Evolutionary conservation across 225 moss, liverwort and hornwort genomes (phyloP), one percentile per base, ranked within the genome.

Genomic region (Asterella californica): DNA sequence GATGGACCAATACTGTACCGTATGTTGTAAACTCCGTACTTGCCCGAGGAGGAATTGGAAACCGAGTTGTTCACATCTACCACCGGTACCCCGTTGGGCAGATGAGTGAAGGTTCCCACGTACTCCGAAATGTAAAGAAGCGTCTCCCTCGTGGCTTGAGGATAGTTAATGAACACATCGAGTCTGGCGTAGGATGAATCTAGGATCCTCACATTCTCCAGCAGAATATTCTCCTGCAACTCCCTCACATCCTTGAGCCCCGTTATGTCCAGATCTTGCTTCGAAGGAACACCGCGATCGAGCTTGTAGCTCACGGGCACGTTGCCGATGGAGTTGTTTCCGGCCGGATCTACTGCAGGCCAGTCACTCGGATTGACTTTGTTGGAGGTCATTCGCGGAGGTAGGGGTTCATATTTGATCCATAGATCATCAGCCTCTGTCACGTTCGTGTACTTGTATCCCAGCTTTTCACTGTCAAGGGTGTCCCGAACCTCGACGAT

Each of bases 81-180:
- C 34, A n/a, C n/a, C n/a, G n/a, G n/a, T n/a, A 17, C 34, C 4
- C 67, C 67, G 34, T 14, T 67, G 8, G 67, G 11, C 9, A 67
- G 30, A 18, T 67, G 67, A 14, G 34, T 67, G 34, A 67, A 67
- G 17, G 67, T 67, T 6, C 67, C 67, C 9, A 67, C 67, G 34
- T 11, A 67, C 33, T 67, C 7, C 6, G 67, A 10, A 10, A 67
- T 67, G 67, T 4, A 67, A 5, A 67, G 15, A 17, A 0, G 67
- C 33, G 83, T 83, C 17, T 25, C 30, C 74, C 49, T 78, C 29
- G 84, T 83, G 2, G 87, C 82, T 54, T 79, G 79, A 25, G 85
- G 85, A 24, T 82, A 67, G 34, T 87, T 85, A 82, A 89, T 79
- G 75, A 85, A 90, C 17, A 85, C 79, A 17, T 90, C 85, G 36